Evolutionary conservation across 202 grass and related monocot species (phyloP).

Genomic region (Eragrostis tef): DNA sequence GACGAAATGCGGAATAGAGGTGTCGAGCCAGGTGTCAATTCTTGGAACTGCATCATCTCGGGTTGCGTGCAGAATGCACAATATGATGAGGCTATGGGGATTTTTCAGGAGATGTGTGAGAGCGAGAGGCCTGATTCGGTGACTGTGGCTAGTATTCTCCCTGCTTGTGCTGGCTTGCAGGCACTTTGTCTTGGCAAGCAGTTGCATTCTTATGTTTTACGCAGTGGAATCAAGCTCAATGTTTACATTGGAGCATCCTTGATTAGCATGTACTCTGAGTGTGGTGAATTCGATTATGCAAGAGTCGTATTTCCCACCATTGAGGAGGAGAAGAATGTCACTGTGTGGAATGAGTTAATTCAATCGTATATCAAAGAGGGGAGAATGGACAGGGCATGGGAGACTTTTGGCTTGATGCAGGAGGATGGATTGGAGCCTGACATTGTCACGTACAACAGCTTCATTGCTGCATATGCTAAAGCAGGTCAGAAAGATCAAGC

Average conservation of each 20-base stretch:
- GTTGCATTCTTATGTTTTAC: slow-evolving; percentile 60
- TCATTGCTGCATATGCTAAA: slow-evolving; percentile 73
- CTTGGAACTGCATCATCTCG: slow-evolving; percentile 76
- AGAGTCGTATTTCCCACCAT: slow-evolving; percentile 53
- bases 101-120: slow-evolving; percentile 62
- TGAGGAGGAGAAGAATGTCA: slow-evolving; percentile 54
- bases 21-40: slow-evolving; percentile 55
- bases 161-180: slow-evolving; percentile 60
- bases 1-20: slow-evolving; percentile 60
- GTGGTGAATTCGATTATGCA: slow-evolving; percentile 54
- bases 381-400: slow-evolving; percentile 57
- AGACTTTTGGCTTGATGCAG: slow-evolving; percentile 61
- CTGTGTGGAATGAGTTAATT: slow-evolving; percentile 74
- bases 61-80: slow-evolving; percentile 64
- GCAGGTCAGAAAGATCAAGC: slow-evolving; percentile 59
- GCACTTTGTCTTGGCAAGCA: slow-evolving; percentile 57
- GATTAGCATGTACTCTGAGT: slow-evolving; percentile 65
- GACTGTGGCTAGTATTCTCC: slow-evolving; percentile 68
- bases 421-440: slow-evolving; percentile 60
- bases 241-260: slow-evolving; percentile 71
- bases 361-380: slow-evolving; percentile 57
- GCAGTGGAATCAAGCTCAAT: slow-evolving; percentile 51
- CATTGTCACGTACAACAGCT: slow-evolving; percentile 62
- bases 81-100: slow-evolving; percentile 51
- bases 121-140: slow-evolving; percentile 56